phyloP scores from a whole-genome alignment of 495 filamentous ascomycete species.

The Penicillium simplicissimum region DNA sequence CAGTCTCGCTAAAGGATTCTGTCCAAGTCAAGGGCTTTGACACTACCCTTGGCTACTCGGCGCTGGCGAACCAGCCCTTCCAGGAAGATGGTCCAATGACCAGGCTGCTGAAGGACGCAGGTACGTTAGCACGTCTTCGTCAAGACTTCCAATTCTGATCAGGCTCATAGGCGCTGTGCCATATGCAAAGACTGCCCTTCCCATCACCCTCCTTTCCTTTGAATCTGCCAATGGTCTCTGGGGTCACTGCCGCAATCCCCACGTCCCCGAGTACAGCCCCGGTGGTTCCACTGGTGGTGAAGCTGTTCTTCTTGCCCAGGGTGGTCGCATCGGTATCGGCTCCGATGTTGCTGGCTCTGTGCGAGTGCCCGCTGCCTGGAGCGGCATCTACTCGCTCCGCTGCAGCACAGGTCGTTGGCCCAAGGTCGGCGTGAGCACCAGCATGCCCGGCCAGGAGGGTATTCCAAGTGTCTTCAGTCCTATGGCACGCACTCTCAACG shows the following conservation, averaged over 20 bases:
- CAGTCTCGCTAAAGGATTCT: slow-evolving; percentile 86
- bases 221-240: slow-evolving; percentile 90
- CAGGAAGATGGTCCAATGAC: slow-evolving; percentile 72
- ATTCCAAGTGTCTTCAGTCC: slow-evolving; percentile 88
- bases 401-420: slow-evolving; percentile 98
- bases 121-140: slow-evolving; percentile 31
- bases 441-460: slow-evolving; percentile 94
- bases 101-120: slow-evolving; percentile 81
- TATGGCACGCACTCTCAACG: slow-evolving; percentile 85
- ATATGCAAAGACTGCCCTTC: slow-evolving; percentile 94
- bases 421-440: slow-evolving; percentile 79
- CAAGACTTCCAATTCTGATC: neutral
- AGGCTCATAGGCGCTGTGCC: slow-evolving; percentile 70
- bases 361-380: slow-evolving; percentile 84
- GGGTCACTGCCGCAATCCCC: slow-evolving; percentile 82
- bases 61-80: slow-evolving; percentile 65
- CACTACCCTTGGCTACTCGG: slow-evolving; percentile 78
- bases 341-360: slow-evolving; percentile 95
- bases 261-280: slow-evolving; percentile 79
- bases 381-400: slow-evolving; percentile 83
- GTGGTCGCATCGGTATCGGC: slow-evolving; percentile 89
- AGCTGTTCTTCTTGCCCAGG: slow-evolving; percentile 78
- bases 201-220: slow-evolving; percentile 87
- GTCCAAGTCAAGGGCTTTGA: slow-evolving; percentile 87
- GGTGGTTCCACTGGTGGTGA: slow-evolving; percentile 94